phyloP scores from a whole-genome alignment of 495 filamentous ascomycete species.

The Talaromyces proteolyticus region DNA sequence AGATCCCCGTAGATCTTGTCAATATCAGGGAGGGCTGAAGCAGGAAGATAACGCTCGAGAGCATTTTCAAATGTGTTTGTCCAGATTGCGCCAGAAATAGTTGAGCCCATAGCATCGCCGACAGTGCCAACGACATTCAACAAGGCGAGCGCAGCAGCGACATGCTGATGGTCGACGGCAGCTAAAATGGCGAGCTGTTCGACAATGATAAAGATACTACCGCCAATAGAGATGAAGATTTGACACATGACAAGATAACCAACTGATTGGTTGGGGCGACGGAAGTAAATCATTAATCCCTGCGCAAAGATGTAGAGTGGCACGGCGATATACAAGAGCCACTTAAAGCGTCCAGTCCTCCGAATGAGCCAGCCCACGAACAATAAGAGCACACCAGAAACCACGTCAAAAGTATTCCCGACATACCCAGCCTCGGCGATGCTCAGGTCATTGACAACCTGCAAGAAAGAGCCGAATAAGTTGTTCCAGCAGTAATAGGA shows the following conservation, averaged over 20 bases:
- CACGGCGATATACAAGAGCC: constrained; percentile 46
- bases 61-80: constrained; percentile 46
- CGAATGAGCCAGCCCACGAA: constrained; percentile 45
- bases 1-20: constrained; percentile 42
- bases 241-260: constrained; percentile 64
- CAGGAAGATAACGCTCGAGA: constrained; percentile 49
- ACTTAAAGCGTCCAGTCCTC: constrained; percentile 43
- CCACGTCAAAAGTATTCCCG: constrained; percentile 39
- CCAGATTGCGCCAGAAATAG: constrained; percentile 60
- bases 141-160: constrained; percentile 58
- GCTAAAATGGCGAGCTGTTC: constrained; percentile 63
- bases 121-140: constrained; percentile 52
- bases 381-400: constrained; percentile 30
- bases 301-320: constrained; percentile 48
- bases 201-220: constrained; percentile 49
- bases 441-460: constrained; percentile 54
- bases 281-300: constrained; percentile 58
- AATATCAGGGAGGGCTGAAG: constrained; percentile 21
- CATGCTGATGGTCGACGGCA: constrained; percentile 51
- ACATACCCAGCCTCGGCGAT: constrained; percentile 47
- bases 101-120: constrained; percentile 55
- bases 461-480: constrained; percentile 58
- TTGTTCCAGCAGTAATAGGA: constrained; percentile 46
- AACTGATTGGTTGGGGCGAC: constrained; percentile 44
- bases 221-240: constrained; percentile 59